A percentile compares a stretch with the other conserved stretches of the same genome.
These are phyloP conservation scores for Vachellia pachyceras DNA, from an alignment of 306 rosid genomes.

Conservation along the genomic window DNA sequence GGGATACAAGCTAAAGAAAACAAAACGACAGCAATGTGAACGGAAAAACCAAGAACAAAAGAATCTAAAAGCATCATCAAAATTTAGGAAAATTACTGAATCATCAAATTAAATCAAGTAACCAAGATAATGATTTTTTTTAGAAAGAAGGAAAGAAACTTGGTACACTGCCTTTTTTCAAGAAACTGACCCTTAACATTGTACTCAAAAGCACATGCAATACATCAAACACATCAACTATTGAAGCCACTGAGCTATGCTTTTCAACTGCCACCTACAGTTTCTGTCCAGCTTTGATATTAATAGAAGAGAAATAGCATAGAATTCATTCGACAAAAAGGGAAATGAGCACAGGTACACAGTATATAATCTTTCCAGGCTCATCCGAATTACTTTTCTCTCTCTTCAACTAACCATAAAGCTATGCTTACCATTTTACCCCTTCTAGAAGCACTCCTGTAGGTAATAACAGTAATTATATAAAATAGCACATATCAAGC, in stretches of 20 bases:
- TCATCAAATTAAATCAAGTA: conserved; percentile 1
- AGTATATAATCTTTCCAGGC: too few species aligned
- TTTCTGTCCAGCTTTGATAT: background rate
- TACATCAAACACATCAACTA: background rate
- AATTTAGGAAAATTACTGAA: conserved; percentile 2
- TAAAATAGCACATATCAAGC: background rate
- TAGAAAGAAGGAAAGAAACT: background rate
- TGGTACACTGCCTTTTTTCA: background rate
- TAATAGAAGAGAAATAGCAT: too few species aligned
- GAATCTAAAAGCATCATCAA: background rate
- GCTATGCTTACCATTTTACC: too few species aligned
- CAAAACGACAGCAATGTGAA: background rate
- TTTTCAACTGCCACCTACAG: background rate
- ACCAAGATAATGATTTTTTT: background rate
- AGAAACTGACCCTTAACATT: background rate
- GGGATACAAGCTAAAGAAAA: background rate
- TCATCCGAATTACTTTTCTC: too few species aligned
- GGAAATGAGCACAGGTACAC: too few species aligned
- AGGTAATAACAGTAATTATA: too few species aligned
- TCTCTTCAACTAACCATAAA: background rate
- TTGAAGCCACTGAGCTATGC: too few species aligned
- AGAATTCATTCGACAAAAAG: conserved; percentile 1
- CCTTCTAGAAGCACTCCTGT: too few species aligned
- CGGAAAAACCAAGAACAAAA: background rate
- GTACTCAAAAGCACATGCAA: background rate